These are phyloP conservation scores for Asclepias syriaca DNA, from an alignment of 257 asterid genomes.

Conservation along the genomic window DNA sequence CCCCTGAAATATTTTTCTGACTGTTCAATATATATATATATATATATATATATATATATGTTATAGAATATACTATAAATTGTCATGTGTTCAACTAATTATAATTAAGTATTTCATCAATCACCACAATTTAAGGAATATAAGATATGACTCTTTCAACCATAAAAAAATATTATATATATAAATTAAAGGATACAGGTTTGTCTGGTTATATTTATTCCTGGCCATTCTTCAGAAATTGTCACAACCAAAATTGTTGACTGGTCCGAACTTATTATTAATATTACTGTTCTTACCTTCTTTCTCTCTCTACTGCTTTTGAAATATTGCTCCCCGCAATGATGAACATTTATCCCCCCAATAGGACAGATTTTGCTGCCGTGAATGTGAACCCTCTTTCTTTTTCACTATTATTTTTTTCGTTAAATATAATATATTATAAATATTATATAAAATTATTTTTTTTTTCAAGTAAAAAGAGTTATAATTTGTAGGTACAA, in stretches of 20 bases:
- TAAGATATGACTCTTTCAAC: too few species aligned
- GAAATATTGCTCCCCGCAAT: conserved; percentile 1
- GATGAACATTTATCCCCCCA: background rate
- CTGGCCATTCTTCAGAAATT: conserved; percentile 5
- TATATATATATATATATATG: too few species aligned
- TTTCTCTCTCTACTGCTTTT: background rate
- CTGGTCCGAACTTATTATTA: background rate
- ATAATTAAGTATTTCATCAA: too few species aligned
- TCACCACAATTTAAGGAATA: too few species aligned
- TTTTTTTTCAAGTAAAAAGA: too few species aligned
- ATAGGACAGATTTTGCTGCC: background rate
- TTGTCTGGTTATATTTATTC: conserved; percentile 4
- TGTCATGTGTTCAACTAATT: too few species aligned
- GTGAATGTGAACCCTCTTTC: background rate
- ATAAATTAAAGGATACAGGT: background rate
- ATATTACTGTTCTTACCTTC: background rate
- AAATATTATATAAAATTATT: too few species aligned
- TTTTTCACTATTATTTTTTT: background rate
- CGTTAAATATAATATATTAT: too few species aligned
- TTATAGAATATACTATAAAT: too few species aligned
- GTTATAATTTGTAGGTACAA: background rate
- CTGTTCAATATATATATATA: too few species aligned
- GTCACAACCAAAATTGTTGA: background rate
- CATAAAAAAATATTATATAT: too few species aligned
- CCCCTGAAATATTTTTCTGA: too few species aligned